Percentiles rank a stretch among this genome's conserved stretches.
Conservation (phyloP, 176 grass and related monocot genomes). For the Alopecurus myosuroides region DNA sequence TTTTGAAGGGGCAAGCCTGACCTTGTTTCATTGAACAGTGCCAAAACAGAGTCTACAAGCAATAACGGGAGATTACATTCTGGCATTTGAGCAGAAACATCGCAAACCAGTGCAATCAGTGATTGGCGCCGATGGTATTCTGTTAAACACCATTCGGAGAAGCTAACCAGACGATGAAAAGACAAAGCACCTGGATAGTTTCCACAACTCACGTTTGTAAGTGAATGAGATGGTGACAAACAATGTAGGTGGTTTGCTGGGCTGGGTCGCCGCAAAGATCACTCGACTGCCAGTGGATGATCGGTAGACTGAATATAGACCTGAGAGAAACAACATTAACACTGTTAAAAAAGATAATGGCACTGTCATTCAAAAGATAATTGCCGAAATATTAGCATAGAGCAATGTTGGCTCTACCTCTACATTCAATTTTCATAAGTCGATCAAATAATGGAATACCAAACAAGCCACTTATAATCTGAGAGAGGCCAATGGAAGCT, state of each 20-base stretch:
- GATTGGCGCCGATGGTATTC: no score
- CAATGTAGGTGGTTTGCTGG: background rate
- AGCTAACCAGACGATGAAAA: background rate
- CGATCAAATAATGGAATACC: background rate
- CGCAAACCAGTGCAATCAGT: background rate
- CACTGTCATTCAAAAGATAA: background rate
- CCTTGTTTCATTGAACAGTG: background rate
- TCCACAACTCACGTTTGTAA: background rate
- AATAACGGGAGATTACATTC: background rate
- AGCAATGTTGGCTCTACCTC: background rate
- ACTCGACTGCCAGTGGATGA: background rate
- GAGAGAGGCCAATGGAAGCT: background rate
- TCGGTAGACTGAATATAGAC: background rate
- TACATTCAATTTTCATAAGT: background rate
- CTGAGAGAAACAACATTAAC: background rate
- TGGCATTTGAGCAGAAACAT: background rate
- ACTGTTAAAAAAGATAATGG: background rate
- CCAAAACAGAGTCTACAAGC: background rate
- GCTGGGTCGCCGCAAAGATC: background rate
- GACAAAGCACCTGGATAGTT: background rate
- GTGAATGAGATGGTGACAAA: background rate
- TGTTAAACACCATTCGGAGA: no score
- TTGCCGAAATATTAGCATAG: background rate
- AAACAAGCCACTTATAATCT: background rate
- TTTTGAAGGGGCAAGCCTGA: background rate